These are phyloP conservation scores for Apiotrichum mycotoxinovorans DNA, from an alignment of 1,284 basidiomycete genomes.

Conservation along the genomic window DNA sequence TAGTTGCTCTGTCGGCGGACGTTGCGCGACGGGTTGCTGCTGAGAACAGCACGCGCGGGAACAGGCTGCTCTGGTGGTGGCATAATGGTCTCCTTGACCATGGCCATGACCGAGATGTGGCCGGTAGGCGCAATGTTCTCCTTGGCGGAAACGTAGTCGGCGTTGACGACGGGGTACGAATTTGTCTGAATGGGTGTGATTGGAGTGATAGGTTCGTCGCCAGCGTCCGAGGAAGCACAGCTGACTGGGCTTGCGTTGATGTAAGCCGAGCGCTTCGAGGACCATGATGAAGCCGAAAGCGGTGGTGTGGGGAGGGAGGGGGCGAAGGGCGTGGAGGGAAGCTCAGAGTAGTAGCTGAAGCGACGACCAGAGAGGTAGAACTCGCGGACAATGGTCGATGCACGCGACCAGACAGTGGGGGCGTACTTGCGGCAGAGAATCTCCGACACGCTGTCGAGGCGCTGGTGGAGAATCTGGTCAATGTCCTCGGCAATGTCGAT, in stretches of 20 bases:
- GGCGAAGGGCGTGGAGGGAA: conserved; percentile 37
- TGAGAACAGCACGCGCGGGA: conserved; percentile 26
- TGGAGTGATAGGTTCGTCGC: conserved; percentile 49
- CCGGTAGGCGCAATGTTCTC: conserved; percentile 43
- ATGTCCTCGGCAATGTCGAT: conserved; percentile 65
- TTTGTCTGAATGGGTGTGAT: conserved; percentile 45
- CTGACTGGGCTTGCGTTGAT: conserved; percentile 39
- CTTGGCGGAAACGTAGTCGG: conserved; percentile 32
- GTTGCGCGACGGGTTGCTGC: conserved; percentile 25
- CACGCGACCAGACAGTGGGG: conserved; percentile 88
- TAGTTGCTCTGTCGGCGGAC: conserved; percentile 41
- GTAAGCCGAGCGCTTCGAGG: conserved; percentile 16
- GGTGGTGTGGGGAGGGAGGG: conserved; percentile 37
- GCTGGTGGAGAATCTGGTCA: conserved; percentile 77
- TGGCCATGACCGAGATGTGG: conserved; percentile 4
- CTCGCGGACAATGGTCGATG: conserved; percentile 85
- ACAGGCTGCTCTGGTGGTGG: conserved; percentile 6
- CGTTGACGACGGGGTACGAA: conserved; percentile 22
- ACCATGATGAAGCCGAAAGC: conserved; percentile 41
- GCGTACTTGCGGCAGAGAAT: conserved; percentile 97
- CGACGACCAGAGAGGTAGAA: conserved; percentile 66
- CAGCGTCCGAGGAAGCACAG: conserved; percentile 47
- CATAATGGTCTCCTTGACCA: conserved; percentile 21
- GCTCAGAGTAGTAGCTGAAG: conserved; percentile 44
- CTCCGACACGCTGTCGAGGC: conserved; percentile 84